Conservation (phyloP, 2,329 filamentous ascomycete species). For the Pyrenochaeta sp. region DNA sequence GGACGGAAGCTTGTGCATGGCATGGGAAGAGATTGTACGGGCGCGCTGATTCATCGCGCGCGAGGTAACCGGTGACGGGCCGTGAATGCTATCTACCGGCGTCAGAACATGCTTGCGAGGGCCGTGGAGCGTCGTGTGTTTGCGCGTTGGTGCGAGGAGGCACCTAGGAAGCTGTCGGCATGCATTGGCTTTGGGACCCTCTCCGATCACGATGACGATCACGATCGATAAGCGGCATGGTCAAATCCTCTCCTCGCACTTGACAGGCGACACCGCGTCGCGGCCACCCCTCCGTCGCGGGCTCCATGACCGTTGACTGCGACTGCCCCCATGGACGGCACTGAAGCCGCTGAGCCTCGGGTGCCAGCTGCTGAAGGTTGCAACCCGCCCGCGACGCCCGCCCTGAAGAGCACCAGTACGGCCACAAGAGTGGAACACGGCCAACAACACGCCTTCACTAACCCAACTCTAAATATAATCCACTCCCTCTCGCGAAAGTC, state of each 20-base stretch:
- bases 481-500: constrained; percentile 32
- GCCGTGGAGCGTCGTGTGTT: too few species aligned
- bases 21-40: too few species aligned
- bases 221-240: constrained; percentile 1
- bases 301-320: constrained; percentile 26
- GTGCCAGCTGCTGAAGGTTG: constrained; percentile 19
- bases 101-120: too few species aligned
- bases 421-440: constrained; percentile 23
- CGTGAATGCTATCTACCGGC: too few species aligned
- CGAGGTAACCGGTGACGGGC: too few species aligned
- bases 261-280: constrained; percentile 6
- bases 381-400: constrained; percentile 46
- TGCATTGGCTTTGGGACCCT: too few species aligned
- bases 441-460: constrained; percentile 41
- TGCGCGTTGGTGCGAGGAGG: too few species aligned
- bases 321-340: constrained; percentile 35
- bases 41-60: too few species aligned
- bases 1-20: background rate
- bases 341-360: constrained; percentile 33
- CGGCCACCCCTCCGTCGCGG: constrained; percentile 4
- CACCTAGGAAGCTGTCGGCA: too few species aligned
- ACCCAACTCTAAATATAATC: constrained; percentile 44
- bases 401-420: constrained; percentile 40
- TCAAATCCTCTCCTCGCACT: background rate
- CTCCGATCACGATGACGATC: constrained; percentile 13